Evolutionary conservation across 2,329 filamentous ascomycete species (phyloP).

Genomic region (Venturiaceae sp.): DNA sequence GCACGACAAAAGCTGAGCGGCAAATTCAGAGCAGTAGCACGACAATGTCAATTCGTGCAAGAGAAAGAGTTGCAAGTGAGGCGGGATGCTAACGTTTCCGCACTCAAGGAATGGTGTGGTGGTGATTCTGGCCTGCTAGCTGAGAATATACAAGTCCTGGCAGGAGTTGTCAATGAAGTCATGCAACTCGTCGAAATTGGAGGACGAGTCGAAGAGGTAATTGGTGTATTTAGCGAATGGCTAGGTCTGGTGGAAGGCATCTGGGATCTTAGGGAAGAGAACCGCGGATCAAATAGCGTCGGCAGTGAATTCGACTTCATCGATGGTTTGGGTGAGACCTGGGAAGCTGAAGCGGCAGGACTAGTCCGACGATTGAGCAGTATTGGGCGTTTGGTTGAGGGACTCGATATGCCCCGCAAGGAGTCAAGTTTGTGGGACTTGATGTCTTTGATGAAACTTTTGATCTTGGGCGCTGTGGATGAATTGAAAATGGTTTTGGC

Average conservation of each 20-base stretch:
- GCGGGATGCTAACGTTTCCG: slow-evolving; percentile 25
- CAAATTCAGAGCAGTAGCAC: slow-evolving; percentile 27
- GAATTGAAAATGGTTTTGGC: slow-evolving; percentile 24
- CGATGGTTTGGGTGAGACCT: slow-evolving; percentile 10
- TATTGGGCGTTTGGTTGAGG: slow-evolving; percentile 21
- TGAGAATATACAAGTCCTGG: slow-evolving; percentile 25
- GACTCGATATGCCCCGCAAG: slow-evolving; percentile 16
- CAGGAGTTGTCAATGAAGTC: slow-evolving; percentile 24
- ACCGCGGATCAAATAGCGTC: not conserved
- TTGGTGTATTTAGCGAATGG: slow-evolving; percentile 23
- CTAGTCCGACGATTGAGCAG: slow-evolving; percentile 23
- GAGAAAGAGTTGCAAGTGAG: slow-evolving; percentile 24
- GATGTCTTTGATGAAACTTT: slow-evolving; percentile 17
- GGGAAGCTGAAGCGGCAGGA: slow-evolving; percentile 23
- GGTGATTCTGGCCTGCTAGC: slow-evolving; percentile 18
- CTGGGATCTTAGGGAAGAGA: slow-evolving; percentile 14
- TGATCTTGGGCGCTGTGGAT: slow-evolving; percentile 22
- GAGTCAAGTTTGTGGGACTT: slow-evolving; percentile 22
- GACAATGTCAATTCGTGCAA: slow-evolving; percentile 22
- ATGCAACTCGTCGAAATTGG: slow-evolving; percentile 20
- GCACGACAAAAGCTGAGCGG: slow-evolving; percentile 19
- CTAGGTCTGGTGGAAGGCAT: slow-evolving; percentile 19
- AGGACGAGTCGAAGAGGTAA: slow-evolving; percentile 21
- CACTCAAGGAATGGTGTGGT: slow-evolving; percentile 24
- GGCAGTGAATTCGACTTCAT: slow-evolving; percentile 3